Base-by-base conservation (phyloP, 495 filamentous ascomycete species). In the Aspergillus wentii region DNA sequence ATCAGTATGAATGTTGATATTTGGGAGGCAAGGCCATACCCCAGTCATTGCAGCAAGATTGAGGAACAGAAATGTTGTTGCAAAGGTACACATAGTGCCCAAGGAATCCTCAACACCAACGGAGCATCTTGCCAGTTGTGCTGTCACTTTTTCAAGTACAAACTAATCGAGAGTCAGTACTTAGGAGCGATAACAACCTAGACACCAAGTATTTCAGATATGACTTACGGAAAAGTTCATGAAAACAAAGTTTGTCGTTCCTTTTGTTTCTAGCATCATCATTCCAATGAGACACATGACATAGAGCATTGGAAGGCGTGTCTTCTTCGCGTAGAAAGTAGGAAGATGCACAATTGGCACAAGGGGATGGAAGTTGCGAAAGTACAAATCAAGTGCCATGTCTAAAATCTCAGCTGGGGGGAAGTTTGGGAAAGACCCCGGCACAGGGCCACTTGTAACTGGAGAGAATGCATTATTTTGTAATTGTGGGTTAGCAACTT, bases 281-380 rank as follows among this genome's bases (percentile, higher is more conserved):
- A 76, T 68, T 2, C 72, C 72, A 35, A 74, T 69, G 1, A 74
- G 63, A 40, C 67, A 72, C 72, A 76, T 76, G 14, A 61, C 54
- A 32, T 71, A 67, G 5, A 76, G 44, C 3, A 74, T 35, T 6
- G 68, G 56, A 19, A 48, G 54, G 13, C 54, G 60, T 4, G 64
- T 61, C 22, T 61, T 67, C 39, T 64, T 71, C 1, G 71, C 69
- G 14, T 59, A 68, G 41, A 74, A 76, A 1, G 71, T 71, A 5
- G 72, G 68, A 4, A 68, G 51, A 45, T 76, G 72, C 5, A 76
- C 61, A 46, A 73, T 71, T 1, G 69, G 71, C n/a, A 74, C 54
- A 10, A 72, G 56, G 4, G 69, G 66, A 39, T 74, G 66, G 37
- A 72, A 74, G 7, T 66, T 64, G 29, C 68, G 64, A 38, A 76